These are phyloP conservation scores for Rhododendron vialii DNA, from an alignment of 148 eudicot genomes.

Conservation along the genomic window DNA sequence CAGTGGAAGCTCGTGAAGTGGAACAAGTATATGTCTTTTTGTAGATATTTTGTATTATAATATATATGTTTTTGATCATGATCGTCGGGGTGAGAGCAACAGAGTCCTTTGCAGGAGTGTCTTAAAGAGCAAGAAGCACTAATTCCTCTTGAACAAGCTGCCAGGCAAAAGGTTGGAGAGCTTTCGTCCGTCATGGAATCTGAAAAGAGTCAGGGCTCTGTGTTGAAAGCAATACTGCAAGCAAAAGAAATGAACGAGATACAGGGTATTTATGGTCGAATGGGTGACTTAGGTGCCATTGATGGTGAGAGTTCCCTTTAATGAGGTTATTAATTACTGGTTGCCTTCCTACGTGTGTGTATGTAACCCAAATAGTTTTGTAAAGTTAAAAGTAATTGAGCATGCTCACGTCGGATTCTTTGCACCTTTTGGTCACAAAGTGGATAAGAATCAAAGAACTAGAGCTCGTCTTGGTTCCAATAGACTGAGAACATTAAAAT, in stretches of 20 bases:
- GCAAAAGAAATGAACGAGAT: slow-evolving; percentile 76
- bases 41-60: background rate
- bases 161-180: slow-evolving; percentile 85
- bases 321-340: background rate
- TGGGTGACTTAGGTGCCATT: slow-evolving; percentile 97
- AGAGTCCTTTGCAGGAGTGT: slow-evolving; percentile 48
- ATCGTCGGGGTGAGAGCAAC: slow-evolving; percentile 1
- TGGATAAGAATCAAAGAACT: background rate
- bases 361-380: background rate
- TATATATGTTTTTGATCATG: background rate
- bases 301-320: slow-evolving; percentile 50
- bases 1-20: slow-evolving; percentile 57
- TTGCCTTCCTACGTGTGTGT: background rate
- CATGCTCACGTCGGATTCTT: background rate
- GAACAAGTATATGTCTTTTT: slow-evolving; percentile 56
- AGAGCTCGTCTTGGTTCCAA: background rate
- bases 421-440: background rate
- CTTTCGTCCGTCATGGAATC: slow-evolving; percentile 70
- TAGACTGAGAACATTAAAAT: background rate
- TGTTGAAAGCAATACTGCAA: slow-evolving; percentile 78
- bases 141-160: slow-evolving; percentile 76
- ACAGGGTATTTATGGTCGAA: slow-evolving; percentile 86
- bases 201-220: slow-evolving; percentile 92
- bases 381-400: background rate
- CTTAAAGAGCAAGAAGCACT: slow-evolving; percentile 71